Evolutionary conservation across 352 stramenopile species (phyloP), one percentile per base, ranked within the genome.

Genomic region (Globisporangium canariense): DNA sequence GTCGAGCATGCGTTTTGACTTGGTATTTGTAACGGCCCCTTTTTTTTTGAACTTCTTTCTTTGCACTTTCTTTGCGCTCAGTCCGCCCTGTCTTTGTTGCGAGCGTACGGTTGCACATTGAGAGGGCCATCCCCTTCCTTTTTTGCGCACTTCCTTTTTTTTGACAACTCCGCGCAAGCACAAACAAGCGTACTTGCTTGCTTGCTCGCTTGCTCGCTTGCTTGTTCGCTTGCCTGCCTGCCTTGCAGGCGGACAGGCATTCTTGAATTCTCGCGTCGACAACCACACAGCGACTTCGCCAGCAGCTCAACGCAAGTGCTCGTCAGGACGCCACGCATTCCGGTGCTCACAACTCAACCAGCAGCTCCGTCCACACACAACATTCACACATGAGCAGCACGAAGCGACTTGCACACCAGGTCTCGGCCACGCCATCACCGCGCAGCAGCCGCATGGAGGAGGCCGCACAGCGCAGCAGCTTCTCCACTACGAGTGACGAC

Each of bases 381-480:
- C 11, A 22, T 28, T 18, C 51, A 55, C 20, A 25, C n/a, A 52
- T 32, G 22, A 67, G 55, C 45, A 67, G 62, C 54, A 58, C 62
- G 20, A 67, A 67, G 62, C 62, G 62, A 18, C 32, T 59, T 22
- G 62, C 55, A 5, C 62, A 67, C 62, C 62, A 67, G 55, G 62
- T 67, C 14, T 67, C 62, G 34, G 55, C 62, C 20, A 67, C 62
- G 25, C 62, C 62, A n/a, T 67, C 62, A 18, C 62, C 62, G 45
- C 62, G 30, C 54, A 25, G 40, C 43, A 67, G 54, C 46, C 34
- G 14, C 22, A 38, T 67, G 45, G 62, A 58, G 16, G 60, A 52
- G 18, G 40, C 50, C 1, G 20, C 30, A 18, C 49, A 55, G 36
- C 36, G 28, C 50, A 25, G 9, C 50, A 66, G 60, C 60, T 66